A percentile compares a stretch with the other conserved stretches of the same genome.
phyloP scores from a whole-genome alignment of 1,284 basidiomycete species.

The Leucoagaricus sp. region DNA sequence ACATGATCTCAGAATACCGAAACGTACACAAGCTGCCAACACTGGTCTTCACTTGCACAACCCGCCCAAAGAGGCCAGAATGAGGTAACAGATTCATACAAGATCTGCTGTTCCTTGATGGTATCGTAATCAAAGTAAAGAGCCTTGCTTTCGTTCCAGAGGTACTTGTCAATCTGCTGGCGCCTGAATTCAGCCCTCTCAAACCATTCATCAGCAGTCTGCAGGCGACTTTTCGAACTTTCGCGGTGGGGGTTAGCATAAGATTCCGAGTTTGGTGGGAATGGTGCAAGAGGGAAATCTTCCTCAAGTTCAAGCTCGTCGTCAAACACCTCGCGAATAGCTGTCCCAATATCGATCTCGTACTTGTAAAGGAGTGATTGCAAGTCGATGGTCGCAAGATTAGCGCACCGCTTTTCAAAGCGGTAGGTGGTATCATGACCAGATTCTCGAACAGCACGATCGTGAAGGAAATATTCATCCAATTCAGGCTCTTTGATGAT shows the following conservation, averaged over 20 bases:
- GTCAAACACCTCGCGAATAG: conserved; percentile 93
- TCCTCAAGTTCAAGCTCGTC: conserved; percentile 91
- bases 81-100: conserved; percentile 94
- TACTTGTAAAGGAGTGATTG: conserved; percentile 93
- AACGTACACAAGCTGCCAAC: conserved; percentile 86
- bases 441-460: conserved; percentile 91
- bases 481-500: conserved; percentile 84
- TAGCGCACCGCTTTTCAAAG: conserved; percentile 94
- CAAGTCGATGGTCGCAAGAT: conserved; percentile 95
- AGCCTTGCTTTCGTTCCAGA: conserved; percentile 95
- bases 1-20: not conserved
- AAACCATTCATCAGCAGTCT: conserved; percentile 89
- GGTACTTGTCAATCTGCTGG: conserved; percentile 89
- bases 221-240: conserved; percentile 60
- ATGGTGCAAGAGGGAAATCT: conserved; percentile 88
- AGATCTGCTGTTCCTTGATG: conserved; percentile 83
- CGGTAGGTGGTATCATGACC: conserved; percentile 98
- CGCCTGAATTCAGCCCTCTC: conserved; percentile 81
- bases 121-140: conserved; percentile 98
- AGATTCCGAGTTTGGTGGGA: conserved; percentile 84
- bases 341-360: conserved; percentile 91
- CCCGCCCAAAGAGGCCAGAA: conserved; percentile 99
- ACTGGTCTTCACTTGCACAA: conserved; percentile 93
- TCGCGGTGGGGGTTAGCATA: conserved; percentile 65
- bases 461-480: conserved; percentile 98